A percentile compares a stretch with the other conserved stretches of the same genome.
Evolutionary conservation across 306 rosid species (phyloP).

Genomic region (Medicago lupulina): DNA sequence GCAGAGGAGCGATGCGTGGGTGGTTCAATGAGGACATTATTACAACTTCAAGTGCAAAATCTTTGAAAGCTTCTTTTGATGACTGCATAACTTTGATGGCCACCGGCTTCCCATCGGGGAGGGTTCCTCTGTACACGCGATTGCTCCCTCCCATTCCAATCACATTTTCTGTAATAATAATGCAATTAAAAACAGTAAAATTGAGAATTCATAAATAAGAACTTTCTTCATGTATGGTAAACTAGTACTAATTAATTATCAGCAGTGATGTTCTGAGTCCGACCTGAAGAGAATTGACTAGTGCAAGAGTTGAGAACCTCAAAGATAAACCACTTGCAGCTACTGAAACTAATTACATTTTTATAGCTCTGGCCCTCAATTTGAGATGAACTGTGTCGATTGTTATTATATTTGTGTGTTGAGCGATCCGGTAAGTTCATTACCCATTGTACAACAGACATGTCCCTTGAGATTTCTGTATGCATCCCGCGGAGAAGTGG

Average conservation of each 20-base stretch:
- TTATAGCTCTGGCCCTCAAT: slow-evolving; percentile 44
- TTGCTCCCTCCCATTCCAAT: slow-evolving; percentile 75
- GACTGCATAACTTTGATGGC: slow-evolving; percentile 75
- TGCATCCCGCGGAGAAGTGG: slow-evolving; percentile 62
- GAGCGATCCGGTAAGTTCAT: slow-evolving; percentile 90
- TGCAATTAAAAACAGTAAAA: too few species aligned
- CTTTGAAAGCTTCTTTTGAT: slow-evolving; percentile 61
- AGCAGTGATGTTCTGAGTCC: too few species aligned
- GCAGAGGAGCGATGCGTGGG: slow-evolving; percentile 59
- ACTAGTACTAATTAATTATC: too few species aligned
- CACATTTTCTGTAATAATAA: slow-evolving; percentile 38
- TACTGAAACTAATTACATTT: slow-evolving; percentile 43
- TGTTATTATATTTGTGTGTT: slow-evolving; percentile 18
- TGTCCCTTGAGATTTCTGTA: slow-evolving; percentile 53
- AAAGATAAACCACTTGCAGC: slow-evolving; percentile 73
- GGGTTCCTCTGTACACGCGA: slow-evolving; percentile 72
- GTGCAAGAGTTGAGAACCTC: slow-evolving; percentile 73
- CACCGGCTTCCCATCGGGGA: slow-evolving; percentile 66
- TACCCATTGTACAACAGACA: slow-evolving; percentile 90
- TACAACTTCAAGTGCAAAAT: slow-evolving; percentile 62
- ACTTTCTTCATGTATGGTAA: too few species aligned
- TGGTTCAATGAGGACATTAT: slow-evolving; percentile 68
- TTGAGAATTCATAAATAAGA: too few species aligned
- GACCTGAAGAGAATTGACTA: slow-evolving; percentile 55
- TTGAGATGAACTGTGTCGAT: slow-evolving; percentile 32